phyloP scores from a whole-genome alignment of 2,329 filamentous ascomycete genomes.

The Ceratocystis diversiconidia region DNA sequence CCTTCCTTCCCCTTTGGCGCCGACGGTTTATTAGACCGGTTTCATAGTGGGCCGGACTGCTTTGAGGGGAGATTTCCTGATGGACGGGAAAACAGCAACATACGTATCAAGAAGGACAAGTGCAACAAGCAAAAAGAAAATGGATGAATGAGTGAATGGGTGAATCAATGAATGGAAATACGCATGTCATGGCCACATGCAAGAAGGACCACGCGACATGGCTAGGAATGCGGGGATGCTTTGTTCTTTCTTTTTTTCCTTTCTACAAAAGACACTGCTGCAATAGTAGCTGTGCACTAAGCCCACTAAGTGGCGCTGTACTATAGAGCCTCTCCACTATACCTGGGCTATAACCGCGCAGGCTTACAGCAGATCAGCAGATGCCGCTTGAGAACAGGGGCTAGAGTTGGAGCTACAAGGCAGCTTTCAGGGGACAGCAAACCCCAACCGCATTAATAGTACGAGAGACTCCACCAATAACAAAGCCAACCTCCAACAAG shows the following conservation, averaged over 20 bases:
- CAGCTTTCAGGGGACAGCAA: neutral
- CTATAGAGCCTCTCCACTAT: neutral
- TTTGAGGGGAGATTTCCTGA: neutral
- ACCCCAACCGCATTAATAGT: neutral
- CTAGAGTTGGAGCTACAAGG: neutral
- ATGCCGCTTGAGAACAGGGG: neutral
- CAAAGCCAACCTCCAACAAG: neutral
- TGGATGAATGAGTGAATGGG: too few relatives aligned
- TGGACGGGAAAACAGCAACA: neutral
- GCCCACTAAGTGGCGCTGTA: too few relatives aligned
- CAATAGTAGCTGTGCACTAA: too few relatives aligned
- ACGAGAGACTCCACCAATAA: neutral
- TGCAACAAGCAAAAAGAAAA: too few relatives aligned
- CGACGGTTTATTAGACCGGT: constrained; percentile 6
- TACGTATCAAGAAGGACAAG: too few relatives aligned
- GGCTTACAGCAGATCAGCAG: neutral
- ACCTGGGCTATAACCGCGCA: neutral
- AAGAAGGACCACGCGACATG: too few relatives aligned
- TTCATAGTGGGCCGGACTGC: neutral
- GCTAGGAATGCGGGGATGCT: too few relatives aligned
- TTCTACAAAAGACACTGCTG: too few relatives aligned
- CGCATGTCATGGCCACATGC: too few relatives aligned
- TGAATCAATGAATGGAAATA: too few relatives aligned
- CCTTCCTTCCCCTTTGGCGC: neutral
- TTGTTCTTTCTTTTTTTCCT: too few relatives aligned